phyloP scores from a whole-genome alignment of 2,329 filamentous ascomycete genomes.

The Xylariaceae sp. region DNA sequence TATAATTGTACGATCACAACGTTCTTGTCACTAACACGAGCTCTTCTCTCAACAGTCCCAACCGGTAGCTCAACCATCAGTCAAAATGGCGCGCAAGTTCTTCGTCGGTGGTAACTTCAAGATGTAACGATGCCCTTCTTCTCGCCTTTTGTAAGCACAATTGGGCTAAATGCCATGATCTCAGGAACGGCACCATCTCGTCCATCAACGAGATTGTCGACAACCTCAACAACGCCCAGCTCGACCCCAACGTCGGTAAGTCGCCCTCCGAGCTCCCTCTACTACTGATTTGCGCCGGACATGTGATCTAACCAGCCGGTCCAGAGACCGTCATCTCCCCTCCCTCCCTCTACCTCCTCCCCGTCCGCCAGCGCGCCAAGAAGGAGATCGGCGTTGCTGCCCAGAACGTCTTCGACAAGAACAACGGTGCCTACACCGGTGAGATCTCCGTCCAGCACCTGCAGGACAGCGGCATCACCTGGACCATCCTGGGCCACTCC shows the following conservation, averaged over 20 bases:
- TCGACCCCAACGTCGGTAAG: constrained; percentile 70
- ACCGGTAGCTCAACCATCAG: not conserved
- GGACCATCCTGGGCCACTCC: constrained; percentile 90
- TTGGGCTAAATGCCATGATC: constrained; percentile 12
- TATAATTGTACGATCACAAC: too few relatives aligned
- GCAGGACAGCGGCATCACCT: constrained; percentile 80
- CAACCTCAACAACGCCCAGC: constrained; percentile 78
- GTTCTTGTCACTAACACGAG: not conserved
- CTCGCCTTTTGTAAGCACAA: constrained; percentile 2
- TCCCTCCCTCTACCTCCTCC: constrained; percentile 82
- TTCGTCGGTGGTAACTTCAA: constrained; percentile 99
- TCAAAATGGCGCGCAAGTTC: constrained; percentile 89
- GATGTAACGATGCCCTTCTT: constrained; percentile 60
- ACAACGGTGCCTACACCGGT: constrained; percentile 93
- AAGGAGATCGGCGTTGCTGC: constrained; percentile 77
- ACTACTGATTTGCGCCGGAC: not conserved
- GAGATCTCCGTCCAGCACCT: constrained; percentile 93
- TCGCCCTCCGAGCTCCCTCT: constrained; percentile 24
- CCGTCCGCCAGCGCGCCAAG: constrained; percentile 73
- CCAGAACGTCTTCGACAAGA: constrained; percentile 97
- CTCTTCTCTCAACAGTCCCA: not conserved
- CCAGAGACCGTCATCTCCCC: constrained; percentile 93
- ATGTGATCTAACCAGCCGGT: constrained; percentile 12
- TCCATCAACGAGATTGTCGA: constrained; percentile 87
- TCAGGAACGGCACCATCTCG: constrained; percentile 87